These are phyloP conservation scores for Podila horticola DNA, from an alignment of 192 early-diverging fungal species.

Conservation along the genomic window DNA sequence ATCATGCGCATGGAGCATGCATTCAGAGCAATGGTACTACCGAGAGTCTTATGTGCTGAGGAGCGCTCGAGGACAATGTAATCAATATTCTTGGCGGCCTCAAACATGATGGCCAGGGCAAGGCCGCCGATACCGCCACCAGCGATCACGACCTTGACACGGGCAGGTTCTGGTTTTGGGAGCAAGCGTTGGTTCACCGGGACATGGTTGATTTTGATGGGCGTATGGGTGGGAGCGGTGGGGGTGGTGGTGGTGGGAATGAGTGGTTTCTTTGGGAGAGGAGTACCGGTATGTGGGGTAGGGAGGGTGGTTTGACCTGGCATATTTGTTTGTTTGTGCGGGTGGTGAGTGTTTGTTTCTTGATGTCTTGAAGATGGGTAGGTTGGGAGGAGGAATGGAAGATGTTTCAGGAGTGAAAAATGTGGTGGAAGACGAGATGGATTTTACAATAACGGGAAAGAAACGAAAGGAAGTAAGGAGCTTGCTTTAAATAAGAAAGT, in stretches of 20 bases:
- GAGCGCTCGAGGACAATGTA: constrained; percentile 41
- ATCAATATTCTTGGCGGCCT: constrained; percentile 33
- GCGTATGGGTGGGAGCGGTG: background rate
- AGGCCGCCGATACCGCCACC: constrained; percentile 47
- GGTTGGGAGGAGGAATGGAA: background rate
- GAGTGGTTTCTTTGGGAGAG: background rate
- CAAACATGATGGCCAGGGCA: constrained; percentile 33
- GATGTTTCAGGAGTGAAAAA: background rate
- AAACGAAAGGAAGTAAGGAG: background rate
- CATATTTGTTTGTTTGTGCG: background rate
- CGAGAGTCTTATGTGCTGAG: constrained; percentile 8
- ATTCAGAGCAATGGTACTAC: constrained; percentile 39
- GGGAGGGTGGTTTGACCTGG: background rate
- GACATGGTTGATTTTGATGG: background rate
- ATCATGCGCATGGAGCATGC: constrained; percentile 30
- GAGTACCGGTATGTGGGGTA: background rate
- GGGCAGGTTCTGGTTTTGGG: background rate
- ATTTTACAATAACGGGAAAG: background rate
- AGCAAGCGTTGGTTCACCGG: background rate
- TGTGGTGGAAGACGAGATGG: background rate
- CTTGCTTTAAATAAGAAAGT: background rate
- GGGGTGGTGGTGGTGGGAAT: background rate
- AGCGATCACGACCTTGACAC: constrained; percentile 24
- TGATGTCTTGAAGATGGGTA: background rate
- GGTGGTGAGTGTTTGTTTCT: background rate